Percentiles rank a stretch among this genome's conserved stretches.
Evolutionary conservation across 2,329 filamentous ascomycete genomes (phyloP).

Genomic region (Talaromyces sp.): DNA sequence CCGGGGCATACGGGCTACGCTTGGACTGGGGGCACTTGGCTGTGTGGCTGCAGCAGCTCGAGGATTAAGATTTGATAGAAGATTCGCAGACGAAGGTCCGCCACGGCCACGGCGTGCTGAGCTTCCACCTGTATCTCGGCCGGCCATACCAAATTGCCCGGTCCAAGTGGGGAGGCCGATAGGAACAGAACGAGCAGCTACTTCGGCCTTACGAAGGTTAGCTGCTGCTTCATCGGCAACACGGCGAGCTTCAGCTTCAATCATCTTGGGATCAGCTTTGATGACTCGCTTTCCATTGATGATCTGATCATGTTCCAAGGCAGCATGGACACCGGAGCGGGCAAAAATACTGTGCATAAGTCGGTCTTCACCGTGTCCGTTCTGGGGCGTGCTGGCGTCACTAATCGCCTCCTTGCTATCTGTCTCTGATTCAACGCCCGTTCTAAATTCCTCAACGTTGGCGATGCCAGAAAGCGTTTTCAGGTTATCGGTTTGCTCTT

Average conservation of each 20-base stretch:
- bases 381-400: constrained; percentile 29
- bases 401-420: constrained; percentile 30
- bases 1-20: constrained; percentile 42
- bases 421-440: constrained; percentile 20
- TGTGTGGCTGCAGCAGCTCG: constrained; percentile 22
- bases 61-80: constrained; percentile 43
- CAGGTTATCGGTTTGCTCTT: constrained; percentile 47
- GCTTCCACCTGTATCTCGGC: constrained; percentile 52
- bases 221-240: constrained; percentile 77
- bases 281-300: constrained; percentile 74
- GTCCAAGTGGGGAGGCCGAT: constrained; percentile 94
- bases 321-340: constrained; percentile 82
- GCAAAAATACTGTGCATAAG: constrained; percentile 90
- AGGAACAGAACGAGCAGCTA: constrained; percentile 71
- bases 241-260: constrained; percentile 78
- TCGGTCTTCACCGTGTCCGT: constrained; percentile 61
- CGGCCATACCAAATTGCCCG: constrained; percentile 76
- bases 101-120: constrained; percentile 37
- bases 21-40: constrained; percentile 41
- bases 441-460: constrained; percentile 65
- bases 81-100: constrained; percentile 44
- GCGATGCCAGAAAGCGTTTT: constrained; percentile 63
- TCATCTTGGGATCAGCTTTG: constrained; percentile 73
- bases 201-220: constrained; percentile 71
- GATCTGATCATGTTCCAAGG: constrained; percentile 90